phyloP scores from a whole-genome alignment of 2,329 filamentous ascomycete species.

The Pseudopithomyces maydicus region DNA sequence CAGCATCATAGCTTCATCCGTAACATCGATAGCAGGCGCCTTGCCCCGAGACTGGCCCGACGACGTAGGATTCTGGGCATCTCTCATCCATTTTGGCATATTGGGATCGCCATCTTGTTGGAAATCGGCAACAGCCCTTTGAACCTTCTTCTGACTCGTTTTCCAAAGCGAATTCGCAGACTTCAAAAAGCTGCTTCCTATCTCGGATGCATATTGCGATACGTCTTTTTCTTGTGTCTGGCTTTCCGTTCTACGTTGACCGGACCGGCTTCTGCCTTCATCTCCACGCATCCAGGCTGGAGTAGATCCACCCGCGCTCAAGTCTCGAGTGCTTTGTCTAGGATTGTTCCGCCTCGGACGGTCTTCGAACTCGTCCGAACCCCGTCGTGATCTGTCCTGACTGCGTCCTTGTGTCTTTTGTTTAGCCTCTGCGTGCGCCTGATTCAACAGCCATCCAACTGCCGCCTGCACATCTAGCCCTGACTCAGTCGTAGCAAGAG shows the following conservation, averaged over 20 bases:
- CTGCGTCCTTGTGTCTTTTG: constrained; percentile 62
- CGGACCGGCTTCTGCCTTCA: constrained; percentile 55
- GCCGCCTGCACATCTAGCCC: constrained; percentile 83
- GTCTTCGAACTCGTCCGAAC: constrained; percentile 32
- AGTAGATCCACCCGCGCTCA: constrained; percentile 40
- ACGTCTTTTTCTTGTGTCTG: constrained; percentile 71
- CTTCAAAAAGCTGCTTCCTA: constrained; percentile 86
- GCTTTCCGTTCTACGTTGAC: constrained; percentile 57
- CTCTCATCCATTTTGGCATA: constrained; percentile 96
- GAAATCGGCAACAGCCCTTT: constrained; percentile 89
- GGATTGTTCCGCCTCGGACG: constrained; percentile 26
- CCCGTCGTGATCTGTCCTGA: constrained; percentile 30
- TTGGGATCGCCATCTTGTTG: constrained; percentile 72
- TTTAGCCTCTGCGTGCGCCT: constrained; percentile 83
- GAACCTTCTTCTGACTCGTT: constrained; percentile 87
- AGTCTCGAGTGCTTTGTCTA: constrained; percentile 36
- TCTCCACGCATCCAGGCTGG: constrained; percentile 70
- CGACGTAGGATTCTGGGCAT: constrained; percentile 55
- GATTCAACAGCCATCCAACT: constrained; percentile 86
- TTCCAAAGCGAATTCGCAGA: constrained; percentile 97
- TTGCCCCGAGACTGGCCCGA: constrained; percentile 23
- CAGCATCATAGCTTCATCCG: constrained; percentile 73
- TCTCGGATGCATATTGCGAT: constrained; percentile 77
- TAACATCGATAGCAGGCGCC: constrained; percentile 38
- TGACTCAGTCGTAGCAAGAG: constrained; percentile 78